A percentile compares a stretch with the other conserved stretches of the same genome.
Evolutionary conservation across 257 asterid genomes (phyloP).

Genomic region (Solanum arcanum): DNA sequence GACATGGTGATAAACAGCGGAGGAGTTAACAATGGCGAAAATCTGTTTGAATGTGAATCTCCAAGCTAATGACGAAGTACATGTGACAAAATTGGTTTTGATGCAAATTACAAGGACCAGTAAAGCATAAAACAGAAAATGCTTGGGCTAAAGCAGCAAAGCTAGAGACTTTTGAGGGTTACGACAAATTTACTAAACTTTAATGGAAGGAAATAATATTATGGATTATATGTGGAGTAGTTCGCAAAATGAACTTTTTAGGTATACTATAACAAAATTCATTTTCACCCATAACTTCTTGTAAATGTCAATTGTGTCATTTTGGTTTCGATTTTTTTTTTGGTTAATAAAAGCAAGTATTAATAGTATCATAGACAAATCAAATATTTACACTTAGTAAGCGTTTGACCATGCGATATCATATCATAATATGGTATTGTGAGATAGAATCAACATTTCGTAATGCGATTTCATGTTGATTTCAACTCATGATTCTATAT

Average conservation of each 20-base stretch:
- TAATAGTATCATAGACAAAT: no score
- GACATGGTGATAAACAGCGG: slow-evolving; percentile 19
- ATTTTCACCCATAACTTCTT: neutral
- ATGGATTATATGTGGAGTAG: neutral
- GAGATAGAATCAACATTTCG: no score
- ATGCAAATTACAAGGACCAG: neutral
- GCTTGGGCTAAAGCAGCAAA: neutral
- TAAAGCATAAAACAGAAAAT: neutral
- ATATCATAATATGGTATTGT: no score
- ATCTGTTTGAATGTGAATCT: neutral
- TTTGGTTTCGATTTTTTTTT: neutral
- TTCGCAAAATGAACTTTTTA: neutral
- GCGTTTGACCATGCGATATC: no score
- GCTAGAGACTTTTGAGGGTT: neutral
- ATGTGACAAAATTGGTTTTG: neutral
- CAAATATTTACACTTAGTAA: neutral
- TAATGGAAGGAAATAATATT: neutral
- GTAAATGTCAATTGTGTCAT: neutral
- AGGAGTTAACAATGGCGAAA: neutral
- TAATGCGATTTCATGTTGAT: no score
- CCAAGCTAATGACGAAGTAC: neutral
- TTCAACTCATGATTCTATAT: no score
- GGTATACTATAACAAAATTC: neutral
- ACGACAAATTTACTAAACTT: neutral
- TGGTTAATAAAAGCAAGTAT: neutral